Evolutionary conservation across 73 alveolate genomes (phyloP).

Genomic region (Tetrahymena elliotti): DNA sequence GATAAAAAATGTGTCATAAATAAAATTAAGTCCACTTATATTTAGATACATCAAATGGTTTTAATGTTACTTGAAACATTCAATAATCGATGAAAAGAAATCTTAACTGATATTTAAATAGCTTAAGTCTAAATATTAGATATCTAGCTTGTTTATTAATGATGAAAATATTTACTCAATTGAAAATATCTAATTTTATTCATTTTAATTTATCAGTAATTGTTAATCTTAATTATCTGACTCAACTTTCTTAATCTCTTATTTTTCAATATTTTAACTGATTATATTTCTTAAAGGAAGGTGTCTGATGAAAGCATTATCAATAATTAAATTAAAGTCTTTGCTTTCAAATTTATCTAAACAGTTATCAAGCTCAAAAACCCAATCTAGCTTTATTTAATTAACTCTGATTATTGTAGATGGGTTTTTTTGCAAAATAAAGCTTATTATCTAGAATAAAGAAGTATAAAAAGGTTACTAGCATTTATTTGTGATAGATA

Average conservation of each 20-base stretch:
- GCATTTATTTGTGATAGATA: neutral
- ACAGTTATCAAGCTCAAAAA: neutral
- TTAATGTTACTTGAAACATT: too few species aligned
- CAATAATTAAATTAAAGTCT: neutral
- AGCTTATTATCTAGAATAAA: too few species aligned
- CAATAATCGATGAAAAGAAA: neutral
- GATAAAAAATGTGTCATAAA: neutral
- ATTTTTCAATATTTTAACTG: too few species aligned
- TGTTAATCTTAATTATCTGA: too few species aligned
- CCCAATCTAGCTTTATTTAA: neutral
- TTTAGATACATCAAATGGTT: neutral
- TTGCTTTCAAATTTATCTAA: neutral
- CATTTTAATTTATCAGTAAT: too few species aligned
- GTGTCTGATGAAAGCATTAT: neutral
- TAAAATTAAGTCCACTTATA: neutral
- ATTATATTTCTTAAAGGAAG: neutral
- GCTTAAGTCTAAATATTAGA: neutral
- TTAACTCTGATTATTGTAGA: neutral
- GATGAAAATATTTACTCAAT: neutral
- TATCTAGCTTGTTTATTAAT: neutral
- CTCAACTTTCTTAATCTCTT: too few species aligned
- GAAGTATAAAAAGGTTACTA: neutral
- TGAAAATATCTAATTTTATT: too few species aligned
- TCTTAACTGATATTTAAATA: too few species aligned
- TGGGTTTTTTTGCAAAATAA: neutral